These are phyloP conservation scores for Petrea volubilis DNA, from an alignment of 257 asterid genomes.

Conservation along the genomic window DNA sequence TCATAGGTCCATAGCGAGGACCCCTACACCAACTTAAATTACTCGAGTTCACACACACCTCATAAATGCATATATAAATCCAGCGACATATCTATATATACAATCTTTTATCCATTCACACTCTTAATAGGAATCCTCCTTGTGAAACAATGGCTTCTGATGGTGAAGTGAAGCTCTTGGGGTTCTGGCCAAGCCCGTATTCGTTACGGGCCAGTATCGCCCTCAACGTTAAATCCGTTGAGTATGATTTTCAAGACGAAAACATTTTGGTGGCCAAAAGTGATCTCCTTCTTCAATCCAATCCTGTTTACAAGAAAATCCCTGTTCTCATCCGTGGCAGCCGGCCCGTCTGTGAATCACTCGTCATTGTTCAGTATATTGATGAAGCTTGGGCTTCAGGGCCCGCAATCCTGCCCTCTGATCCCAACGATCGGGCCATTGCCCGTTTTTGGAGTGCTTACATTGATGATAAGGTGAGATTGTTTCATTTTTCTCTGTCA, in stretches of 20 bases:
- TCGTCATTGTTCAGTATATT: slow-evolving; percentile 37
- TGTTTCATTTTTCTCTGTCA: neutral
- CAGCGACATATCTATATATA: too few relatives aligned
- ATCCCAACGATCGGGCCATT: slow-evolving; percentile 45
- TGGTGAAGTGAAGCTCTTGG: slow-evolving; percentile 20
- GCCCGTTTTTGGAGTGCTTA: slow-evolving; percentile 58
- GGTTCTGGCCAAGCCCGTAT: slow-evolving; percentile 34
- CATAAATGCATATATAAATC: too few relatives aligned
- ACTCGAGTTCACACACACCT: too few relatives aligned
- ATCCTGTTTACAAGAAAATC: slow-evolving; percentile 37
- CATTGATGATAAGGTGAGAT: slow-evolving; percentile 40
- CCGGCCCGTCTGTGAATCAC: slow-evolving; percentile 35
- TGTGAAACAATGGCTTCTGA: slow-evolving; percentile 4
- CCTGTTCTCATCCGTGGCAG: slow-evolving; percentile 38
- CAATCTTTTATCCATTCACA: neutral
- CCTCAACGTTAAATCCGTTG: slow-evolving; percentile 35
- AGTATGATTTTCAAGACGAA: slow-evolving; percentile 23
- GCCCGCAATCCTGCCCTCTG: slow-evolving; percentile 43
- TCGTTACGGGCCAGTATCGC: slow-evolving; percentile 33
- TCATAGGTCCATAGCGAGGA: too few relatives aligned
- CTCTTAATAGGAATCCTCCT: too few relatives aligned
- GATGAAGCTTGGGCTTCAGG: slow-evolving; percentile 41
- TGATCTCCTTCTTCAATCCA: slow-evolving; percentile 29
- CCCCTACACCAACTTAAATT: too few relatives aligned
- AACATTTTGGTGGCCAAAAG: neutral